Evolutionary conservation across 78 protist genomes (phyloP).

Genomic region (Isochrysis galbana): DNA sequence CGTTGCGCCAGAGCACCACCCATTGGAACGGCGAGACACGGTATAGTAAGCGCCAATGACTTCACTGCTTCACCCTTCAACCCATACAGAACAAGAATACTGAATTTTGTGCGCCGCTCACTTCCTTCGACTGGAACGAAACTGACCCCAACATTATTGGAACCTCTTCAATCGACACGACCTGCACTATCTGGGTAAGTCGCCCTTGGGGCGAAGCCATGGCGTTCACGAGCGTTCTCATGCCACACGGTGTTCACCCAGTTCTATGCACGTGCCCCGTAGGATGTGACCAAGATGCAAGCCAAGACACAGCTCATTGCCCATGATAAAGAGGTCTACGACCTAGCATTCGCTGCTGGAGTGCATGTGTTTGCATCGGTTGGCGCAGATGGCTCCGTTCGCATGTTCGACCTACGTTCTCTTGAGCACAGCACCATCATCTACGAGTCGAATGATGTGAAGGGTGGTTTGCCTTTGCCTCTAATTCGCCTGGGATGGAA

Average conservation of each 20-base stretch:
- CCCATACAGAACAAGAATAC: constrained; percentile 78
- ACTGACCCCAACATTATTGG: constrained; percentile 85
- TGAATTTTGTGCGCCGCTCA: constrained; percentile 96
- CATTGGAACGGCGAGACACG: no score
- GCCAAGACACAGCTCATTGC: constrained; percentile 96
- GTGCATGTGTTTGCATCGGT: constrained; percentile 54
- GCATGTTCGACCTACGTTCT: constrained; percentile 90
- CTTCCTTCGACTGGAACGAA: constrained; percentile 97
- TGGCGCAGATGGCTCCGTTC: constrained; percentile 86
- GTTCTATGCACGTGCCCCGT: not conserved
- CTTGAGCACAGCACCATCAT: constrained; percentile 96
- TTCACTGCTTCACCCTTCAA: no score
- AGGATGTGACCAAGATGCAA: constrained; percentile 2
- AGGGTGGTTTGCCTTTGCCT: not conserved
- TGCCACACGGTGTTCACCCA: no score
- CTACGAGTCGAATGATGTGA: constrained; percentile 69
- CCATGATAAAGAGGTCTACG: constrained; percentile 98
- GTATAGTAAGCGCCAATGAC: not conserved
- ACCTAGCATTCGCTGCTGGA: constrained; percentile 84
- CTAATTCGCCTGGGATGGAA: constrained; percentile 80
- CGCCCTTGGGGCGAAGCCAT: no score
- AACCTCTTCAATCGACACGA: constrained; percentile 82
- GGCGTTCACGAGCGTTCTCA: no score
- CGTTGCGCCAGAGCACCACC: no score
- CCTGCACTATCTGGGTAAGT: constrained; percentile 97